A percentile compares a stretch with the other conserved stretches of the same genome.
phyloP scores from a whole-genome alignment of 164 flowering plant genomes.

The Macadamia tetraphylla region DNA sequence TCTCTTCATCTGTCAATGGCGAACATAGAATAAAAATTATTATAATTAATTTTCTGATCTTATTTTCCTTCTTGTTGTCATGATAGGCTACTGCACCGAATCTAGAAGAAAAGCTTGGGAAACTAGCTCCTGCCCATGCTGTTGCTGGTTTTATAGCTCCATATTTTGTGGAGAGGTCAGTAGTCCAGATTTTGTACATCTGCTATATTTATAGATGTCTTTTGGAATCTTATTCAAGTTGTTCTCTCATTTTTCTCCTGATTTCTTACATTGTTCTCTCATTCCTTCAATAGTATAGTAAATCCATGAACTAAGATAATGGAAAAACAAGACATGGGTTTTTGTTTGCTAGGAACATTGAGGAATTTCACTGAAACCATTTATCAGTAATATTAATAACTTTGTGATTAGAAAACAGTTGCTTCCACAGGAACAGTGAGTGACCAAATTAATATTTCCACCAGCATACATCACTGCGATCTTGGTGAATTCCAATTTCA shows the following conservation, averaged over 20 bases:
- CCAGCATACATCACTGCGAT: no score
- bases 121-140: slow-evolving; percentile 87
- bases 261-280: not conserved
- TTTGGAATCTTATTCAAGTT: not conserved
- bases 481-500: no score
- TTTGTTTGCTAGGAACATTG: no score
- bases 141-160: slow-evolving; percentile 72
- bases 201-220: not conserved
- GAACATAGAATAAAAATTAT: not conserved
- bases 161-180: slow-evolving; percentile 84
- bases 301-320: no score
- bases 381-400: no score
- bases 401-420: no score
- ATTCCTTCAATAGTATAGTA: not conserved
- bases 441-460: no score
- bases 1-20: not conserved
- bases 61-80: not conserved
- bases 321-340: no score
- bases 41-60: not conserved
- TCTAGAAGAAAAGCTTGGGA: slow-evolving; percentile 82
- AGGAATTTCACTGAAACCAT: no score
- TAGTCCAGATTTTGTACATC: not conserved
- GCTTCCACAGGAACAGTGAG: no score
- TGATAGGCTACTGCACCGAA: slow-evolving; percentile 86
- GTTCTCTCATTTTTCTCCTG: not conserved